phyloP scores from a whole-genome alignment of 176 grass and related monocot genomes.

The Chloris gayana region DNA sequence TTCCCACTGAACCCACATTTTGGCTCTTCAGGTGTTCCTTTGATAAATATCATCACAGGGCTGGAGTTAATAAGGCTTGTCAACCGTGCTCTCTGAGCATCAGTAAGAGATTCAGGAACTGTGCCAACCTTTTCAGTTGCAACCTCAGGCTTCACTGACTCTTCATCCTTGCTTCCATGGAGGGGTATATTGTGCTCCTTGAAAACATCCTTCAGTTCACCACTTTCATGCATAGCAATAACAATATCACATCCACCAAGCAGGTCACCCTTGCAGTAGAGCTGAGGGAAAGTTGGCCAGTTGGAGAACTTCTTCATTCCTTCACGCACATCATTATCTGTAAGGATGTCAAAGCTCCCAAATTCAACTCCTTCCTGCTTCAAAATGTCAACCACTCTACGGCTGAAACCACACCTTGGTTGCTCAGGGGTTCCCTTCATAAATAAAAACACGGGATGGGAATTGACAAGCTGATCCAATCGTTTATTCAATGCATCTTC shows the following conservation, averaged over 20 bases:
- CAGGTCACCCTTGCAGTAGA: constrained; percentile 89
- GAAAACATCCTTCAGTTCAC: constrained; percentile 81
- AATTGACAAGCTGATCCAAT: constrained; percentile 84
- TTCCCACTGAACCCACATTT: constrained; percentile 98
- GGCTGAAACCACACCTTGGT: constrained; percentile 92
- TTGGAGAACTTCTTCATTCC: constrained; percentile 96
- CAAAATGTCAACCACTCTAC: constrained; percentile 83
- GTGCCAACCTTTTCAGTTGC: constrained; percentile 34
- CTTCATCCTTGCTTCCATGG: constrained; percentile 47
- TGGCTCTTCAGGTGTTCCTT: constrained; percentile 81
- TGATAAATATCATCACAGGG: constrained; percentile 88
- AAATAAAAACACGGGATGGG: constrained; percentile 77
- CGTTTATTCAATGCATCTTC: constrained; percentile 53
- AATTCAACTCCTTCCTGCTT: constrained; percentile 80
- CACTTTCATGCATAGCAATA: constrained; percentile 84
- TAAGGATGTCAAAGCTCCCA: constrained; percentile 85
- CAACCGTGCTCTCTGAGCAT: constrained; percentile 55
- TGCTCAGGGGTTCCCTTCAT: constrained; percentile 92
- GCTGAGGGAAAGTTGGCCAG: constrained; percentile 95
- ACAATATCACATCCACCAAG: constrained; percentile 95
- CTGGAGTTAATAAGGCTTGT: constrained; percentile 61
- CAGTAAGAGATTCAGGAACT: constrained; percentile 43
- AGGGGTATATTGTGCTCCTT: constrained; percentile 65
- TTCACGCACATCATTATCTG: constrained; percentile 82
- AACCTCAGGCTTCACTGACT: constrained; percentile 24